These are phyloP conservation scores for Sporothrix variecibatus DNA, from an alignment of 2,329 filamentous ascomycete genomes.

Conservation along the genomic window DNA sequence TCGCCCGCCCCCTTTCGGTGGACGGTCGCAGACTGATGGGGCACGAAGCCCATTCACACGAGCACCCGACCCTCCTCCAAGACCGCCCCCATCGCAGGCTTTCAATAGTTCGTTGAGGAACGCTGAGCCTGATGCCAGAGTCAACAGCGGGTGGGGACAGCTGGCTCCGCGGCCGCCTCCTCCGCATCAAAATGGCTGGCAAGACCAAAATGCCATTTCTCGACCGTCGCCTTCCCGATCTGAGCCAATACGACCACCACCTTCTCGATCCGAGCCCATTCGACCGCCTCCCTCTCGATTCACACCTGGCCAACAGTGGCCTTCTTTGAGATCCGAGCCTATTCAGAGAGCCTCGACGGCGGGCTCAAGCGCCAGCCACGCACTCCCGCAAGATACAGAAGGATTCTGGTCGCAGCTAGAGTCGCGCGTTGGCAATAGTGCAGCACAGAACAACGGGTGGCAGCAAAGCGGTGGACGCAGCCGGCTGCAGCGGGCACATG, in stretches of 20 bases:
- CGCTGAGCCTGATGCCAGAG: not conserved
- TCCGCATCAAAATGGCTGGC: not conserved
- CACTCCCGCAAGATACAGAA: not conserved
- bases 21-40: not conserved
- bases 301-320: not conserved
- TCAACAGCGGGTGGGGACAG: conserved; percentile 10
- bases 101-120: not conserved
- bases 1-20: not conserved
- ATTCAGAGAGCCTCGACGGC: not conserved
- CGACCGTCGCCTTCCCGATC: not conserved
- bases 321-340: not conserved
- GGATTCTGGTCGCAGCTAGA: conserved; percentile 22
- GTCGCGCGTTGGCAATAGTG: not conserved
- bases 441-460: not conserved
- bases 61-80: not conserved
- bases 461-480: not conserved
- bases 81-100: not conserved
- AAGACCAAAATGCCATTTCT: not conserved
- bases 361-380: not conserved
- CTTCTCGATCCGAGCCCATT: not conserved
- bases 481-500: not conserved
- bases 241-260: not conserved
- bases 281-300: not conserved
- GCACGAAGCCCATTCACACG: not conserved
- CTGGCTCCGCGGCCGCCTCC: not conserved